Percentiles rank a stretch among this genome's conserved stretches.
Conservation (phyloP, 352 stramenopile species). For the Phytophthora chlamydospora region DNA sequence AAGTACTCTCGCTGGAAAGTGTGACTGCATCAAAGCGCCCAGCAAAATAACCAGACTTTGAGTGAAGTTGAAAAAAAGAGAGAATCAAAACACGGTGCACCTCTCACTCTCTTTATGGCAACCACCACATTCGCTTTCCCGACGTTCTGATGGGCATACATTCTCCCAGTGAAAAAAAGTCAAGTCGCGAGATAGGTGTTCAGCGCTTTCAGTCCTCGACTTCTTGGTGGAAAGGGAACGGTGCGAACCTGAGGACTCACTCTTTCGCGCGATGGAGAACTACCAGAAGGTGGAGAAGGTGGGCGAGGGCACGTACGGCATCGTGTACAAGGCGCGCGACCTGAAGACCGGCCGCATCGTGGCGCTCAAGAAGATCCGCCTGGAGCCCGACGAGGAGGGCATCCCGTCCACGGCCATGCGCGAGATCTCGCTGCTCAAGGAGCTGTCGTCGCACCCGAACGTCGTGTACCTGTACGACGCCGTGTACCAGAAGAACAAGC, state of each 20-base stretch:
- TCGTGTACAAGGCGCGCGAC: constrained; percentile 97
- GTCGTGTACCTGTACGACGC: constrained; percentile 90
- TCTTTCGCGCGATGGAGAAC: constrained; percentile 65
- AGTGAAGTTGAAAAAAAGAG: too few species aligned
- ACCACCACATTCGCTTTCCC: not conserved
- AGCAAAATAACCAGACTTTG: too few species aligned
- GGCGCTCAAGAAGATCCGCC: constrained; percentile 94
- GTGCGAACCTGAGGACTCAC: constrained; percentile 19
- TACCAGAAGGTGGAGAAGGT: constrained; percentile 90
- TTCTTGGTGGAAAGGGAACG: constrained; percentile 16
- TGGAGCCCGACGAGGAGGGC: constrained; percentile 95
- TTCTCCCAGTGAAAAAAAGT: constrained; percentile 4
- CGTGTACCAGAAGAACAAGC: constrained; percentile 86
- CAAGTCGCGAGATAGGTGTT: constrained; percentile 20
- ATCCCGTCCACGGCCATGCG: constrained; percentile 97
- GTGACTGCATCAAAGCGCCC: too few species aligned
- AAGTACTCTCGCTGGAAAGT: too few species aligned
- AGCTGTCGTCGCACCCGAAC: constrained; percentile 95
- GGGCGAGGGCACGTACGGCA: constrained; percentile 95
- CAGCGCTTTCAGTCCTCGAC: constrained; percentile 22
- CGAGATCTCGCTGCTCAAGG: constrained; percentile 96
- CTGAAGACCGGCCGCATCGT: constrained; percentile 91
- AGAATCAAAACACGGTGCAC: too few species aligned
- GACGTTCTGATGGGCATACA: constrained; percentile 12
- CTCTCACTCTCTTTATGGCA: not conserved